Conservation (phyloP, 257 asterid species). For the Osmanthus fragrans region DNA sequence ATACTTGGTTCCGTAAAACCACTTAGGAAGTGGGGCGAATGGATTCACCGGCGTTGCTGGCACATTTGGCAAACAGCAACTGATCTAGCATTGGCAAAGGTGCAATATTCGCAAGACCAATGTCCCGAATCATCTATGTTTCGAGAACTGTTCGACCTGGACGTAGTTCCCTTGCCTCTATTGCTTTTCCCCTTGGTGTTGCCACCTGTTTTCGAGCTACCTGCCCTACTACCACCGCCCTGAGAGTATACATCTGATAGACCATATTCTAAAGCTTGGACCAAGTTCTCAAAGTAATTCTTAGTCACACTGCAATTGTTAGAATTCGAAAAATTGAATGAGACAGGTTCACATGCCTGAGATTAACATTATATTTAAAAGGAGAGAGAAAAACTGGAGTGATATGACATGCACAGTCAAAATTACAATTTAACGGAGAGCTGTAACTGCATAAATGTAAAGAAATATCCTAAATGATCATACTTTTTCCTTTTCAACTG, state of each 20-base stretch:
- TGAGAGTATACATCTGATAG: conserved; percentile 76
- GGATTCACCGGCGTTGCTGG: conserved; percentile 56
- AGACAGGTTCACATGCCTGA: not conserved
- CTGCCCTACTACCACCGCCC: conserved; percentile 52
- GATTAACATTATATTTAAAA: not conserved
- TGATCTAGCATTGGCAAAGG: conserved; percentile 57
- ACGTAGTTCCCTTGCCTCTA: conserved; percentile 63
- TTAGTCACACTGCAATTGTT: conserved; percentile 73
- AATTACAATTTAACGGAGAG: not conserved
- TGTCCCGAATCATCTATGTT: conserved; percentile 60
- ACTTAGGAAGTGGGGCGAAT: not conserved
- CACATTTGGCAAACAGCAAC: conserved; percentile 68
- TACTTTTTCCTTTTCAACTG: not conserved
- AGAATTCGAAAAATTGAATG: conserved; percentile 5
- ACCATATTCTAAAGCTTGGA: conserved; percentile 85
- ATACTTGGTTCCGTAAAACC: not conserved
- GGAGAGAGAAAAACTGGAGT: not conserved
- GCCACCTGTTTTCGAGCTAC: conserved; percentile 60
- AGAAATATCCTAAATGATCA: not conserved
- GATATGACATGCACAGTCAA: not conserved
- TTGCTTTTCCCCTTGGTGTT: conserved; percentile 51
- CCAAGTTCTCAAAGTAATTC: conserved; percentile 92
- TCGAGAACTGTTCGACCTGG: conserved; percentile 57
- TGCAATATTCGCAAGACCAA: conserved; percentile 80
- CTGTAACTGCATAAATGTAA: not conserved